A percentile compares a stretch with the other conserved stretches of the same genome.
Conservation (phyloP, 2,329 filamentous ascomycete genomes). For the Fusarium nodosum region DNA sequence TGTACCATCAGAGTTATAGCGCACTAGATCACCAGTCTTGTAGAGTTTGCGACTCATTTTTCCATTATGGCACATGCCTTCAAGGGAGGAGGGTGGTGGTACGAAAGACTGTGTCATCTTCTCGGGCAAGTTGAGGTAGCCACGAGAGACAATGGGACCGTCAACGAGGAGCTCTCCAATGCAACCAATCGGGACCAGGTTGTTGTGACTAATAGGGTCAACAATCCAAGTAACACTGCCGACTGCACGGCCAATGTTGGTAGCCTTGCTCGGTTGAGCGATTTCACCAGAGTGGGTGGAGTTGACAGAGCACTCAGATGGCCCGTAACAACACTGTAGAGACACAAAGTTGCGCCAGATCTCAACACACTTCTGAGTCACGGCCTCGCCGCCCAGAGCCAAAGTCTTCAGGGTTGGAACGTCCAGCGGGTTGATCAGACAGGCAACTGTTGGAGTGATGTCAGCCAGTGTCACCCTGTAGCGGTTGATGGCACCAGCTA, state of each 20-base stretch:
- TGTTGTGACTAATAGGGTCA: constrained; percentile 10
- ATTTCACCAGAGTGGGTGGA: constrained; percentile 29
- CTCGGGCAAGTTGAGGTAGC: constrained; percentile 37
- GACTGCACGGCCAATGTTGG: constrained; percentile 36
- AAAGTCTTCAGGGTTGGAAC: constrained; percentile 35
- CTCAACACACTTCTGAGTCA: constrained; percentile 36
- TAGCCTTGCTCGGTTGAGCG: constrained; percentile 30
- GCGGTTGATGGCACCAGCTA: constrained; percentile 32
- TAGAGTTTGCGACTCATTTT: constrained; percentile 51
- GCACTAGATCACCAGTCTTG: constrained; percentile 64
- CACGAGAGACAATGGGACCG: constrained; percentile 40
- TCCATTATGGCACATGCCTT: not conserved
- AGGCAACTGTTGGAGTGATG: constrained; percentile 39
- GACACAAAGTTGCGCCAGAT: constrained; percentile 41
- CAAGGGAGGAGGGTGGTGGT: not conserved
- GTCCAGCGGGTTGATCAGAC: constrained; percentile 24
- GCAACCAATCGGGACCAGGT: constrained; percentile 24
- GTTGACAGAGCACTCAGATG: constrained; percentile 37
- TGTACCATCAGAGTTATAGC: constrained; percentile 58
- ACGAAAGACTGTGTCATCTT: constrained; percentile 35
- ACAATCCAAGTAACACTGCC: constrained; percentile 39
- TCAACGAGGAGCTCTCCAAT: constrained; percentile 37
- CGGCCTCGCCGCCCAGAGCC: constrained; percentile 36
- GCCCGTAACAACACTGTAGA: constrained; percentile 37
- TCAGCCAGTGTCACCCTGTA: constrained; percentile 29